Evolutionary conservation across 805 yeast species (phyloP).

Genomic region (Ogataea angusta): DNA sequence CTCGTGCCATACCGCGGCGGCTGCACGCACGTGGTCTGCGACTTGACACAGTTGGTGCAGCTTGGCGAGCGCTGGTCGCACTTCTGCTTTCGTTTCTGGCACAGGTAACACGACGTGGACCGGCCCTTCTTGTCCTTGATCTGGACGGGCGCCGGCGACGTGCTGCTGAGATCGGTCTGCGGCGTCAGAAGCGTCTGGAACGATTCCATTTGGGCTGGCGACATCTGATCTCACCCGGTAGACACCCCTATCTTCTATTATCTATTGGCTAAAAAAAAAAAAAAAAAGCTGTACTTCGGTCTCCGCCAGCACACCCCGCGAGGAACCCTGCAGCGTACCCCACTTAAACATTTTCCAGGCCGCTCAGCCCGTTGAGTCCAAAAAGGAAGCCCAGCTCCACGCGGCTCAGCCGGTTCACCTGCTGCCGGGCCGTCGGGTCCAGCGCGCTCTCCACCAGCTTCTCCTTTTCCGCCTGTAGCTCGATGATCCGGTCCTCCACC

Average conservation of each 20-base stretch:
- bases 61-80: conserved; percentile 65
- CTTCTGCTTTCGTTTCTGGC: conserved; percentile 58
- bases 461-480: conserved; percentile 74
- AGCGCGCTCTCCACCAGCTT: conserved; percentile 78
- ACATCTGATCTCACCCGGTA: conserved; percentile 4
- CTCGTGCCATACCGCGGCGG: conserved; percentile 54
- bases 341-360: conserved; percentile 18
- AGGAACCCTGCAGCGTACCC: conserved; percentile 2
- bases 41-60: conserved; percentile 64
- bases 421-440: conserved; percentile 70
- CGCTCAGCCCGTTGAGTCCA: conserved; percentile 40
- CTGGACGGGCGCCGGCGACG: conserved; percentile 1
- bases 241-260: conserved; percentile 8
- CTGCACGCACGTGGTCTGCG: conserved; percentile 59
- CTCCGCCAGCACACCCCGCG: conserved; percentile 10
- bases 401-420: conserved; percentile 59
- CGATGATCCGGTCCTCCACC: conserved; percentile 87
- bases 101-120: conserved; percentile 53
- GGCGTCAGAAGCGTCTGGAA: background rate
- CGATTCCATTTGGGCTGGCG: background rate
- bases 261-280: conserved; percentile 8
- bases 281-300: conserved; percentile 6
- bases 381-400: conserved; percentile 74
- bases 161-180: background rate
- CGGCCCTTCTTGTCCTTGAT: conserved; percentile 48